phyloP scores from a whole-genome alignment of 2,329 filamentous ascomycete species.

The Dothistroma septosporum region DNA sequence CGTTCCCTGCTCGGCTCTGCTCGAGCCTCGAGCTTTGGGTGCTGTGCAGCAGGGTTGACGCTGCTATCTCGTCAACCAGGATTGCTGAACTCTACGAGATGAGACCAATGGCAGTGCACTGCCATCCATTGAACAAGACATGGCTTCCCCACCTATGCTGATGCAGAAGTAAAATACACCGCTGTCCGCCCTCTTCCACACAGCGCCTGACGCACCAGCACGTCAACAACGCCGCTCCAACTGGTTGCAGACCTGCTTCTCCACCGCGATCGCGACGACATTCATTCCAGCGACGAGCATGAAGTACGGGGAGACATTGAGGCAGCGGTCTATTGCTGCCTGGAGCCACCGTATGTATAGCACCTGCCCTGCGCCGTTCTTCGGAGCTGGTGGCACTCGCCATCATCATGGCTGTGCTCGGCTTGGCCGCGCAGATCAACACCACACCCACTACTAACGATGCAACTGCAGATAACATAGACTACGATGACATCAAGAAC shows the following conservation, averaged over 20 bases:
- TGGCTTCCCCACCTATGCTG: neutral
- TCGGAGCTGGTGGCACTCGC: neutral
- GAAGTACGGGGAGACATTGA: constrained; percentile 74
- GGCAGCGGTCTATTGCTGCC: constrained; percentile 72
- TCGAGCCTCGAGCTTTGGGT: neutral
- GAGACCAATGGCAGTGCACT: neutral
- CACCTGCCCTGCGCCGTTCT: neutral
- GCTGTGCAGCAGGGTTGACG: neutral
- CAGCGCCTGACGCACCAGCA: neutral
- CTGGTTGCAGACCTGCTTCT: neutral
- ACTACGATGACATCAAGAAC: constrained; percentile 83
- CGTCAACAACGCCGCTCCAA: neutral
- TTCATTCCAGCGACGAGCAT: constrained; percentile 41
- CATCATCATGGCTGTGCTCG: constrained; percentile 8
- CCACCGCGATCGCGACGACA: neutral
- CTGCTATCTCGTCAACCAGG: neutral
- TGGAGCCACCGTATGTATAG: constrained; percentile 66
- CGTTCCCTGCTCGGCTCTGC: neutral
- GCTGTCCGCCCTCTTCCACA: neutral
- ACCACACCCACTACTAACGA: constrained; percentile 8
- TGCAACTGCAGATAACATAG: constrained; percentile 65
- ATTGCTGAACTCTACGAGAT: constrained; percentile 2
- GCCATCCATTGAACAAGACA: constrained; percentile 1
- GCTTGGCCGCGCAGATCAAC: constrained; percentile 5
- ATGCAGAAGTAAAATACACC: neutral